A percentile compares a stretch with the other conserved stretches of the same genome.
Conservation (phyloP, 805 yeast genomes). For the Blastobotrys mokoenaii region DNA sequence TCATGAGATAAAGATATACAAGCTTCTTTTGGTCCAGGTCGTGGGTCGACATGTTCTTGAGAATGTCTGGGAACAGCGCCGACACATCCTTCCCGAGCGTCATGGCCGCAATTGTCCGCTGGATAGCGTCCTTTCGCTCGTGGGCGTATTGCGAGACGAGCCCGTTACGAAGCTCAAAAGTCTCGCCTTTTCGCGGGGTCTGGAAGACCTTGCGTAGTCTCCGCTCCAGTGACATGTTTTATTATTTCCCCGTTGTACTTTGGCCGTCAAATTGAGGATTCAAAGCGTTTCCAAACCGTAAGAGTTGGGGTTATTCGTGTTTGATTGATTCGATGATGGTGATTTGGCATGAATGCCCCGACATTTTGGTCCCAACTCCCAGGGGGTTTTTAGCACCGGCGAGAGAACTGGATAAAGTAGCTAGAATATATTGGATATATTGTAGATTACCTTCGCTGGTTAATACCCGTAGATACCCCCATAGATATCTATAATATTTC, state of each 20-base stretch:
- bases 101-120: constrained; percentile 96
- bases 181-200: constrained; percentile 54
- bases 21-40: constrained; percentile 94
- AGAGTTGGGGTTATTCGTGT: too few species aligned
- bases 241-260: too few species aligned
- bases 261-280: too few species aligned
- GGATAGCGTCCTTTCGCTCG: constrained; percentile 93
- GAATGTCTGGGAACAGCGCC: constrained; percentile 86
- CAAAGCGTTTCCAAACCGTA: too few species aligned
- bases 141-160: constrained; percentile 90
- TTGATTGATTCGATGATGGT: too few species aligned
- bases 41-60: constrained; percentile 93
- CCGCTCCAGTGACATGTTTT: constrained; percentile 31
- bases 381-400: too few species aligned
- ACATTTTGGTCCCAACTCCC: too few species aligned
- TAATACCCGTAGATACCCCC: too few species aligned
- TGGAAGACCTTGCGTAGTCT: constrained; percentile 49
- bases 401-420: too few species aligned
- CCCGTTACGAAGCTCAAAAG: constrained; percentile 84
- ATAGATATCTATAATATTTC: too few species aligned
- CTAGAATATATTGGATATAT: too few species aligned
- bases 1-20: constrained; percentile 91
- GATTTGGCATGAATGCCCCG: not conserved
- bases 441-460: too few species aligned
- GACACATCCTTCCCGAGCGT: constrained; percentile 96